Evolutionary conservation across 257 asterid species (phyloP), one percentile per base, ranked within the genome.

Genomic region (Rauvolfia tetraphylla): DNA sequence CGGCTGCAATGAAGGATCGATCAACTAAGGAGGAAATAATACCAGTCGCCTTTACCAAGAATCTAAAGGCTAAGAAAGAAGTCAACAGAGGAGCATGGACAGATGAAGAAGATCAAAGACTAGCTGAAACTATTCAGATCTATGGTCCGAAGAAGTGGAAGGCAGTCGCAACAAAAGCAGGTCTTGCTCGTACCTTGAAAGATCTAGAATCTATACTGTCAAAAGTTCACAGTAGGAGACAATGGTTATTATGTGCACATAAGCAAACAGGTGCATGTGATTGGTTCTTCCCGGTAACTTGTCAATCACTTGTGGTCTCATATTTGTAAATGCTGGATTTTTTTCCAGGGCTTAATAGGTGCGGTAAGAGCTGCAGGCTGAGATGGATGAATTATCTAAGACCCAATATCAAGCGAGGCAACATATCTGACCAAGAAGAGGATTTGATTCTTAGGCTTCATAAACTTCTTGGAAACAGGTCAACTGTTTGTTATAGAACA

Each of bases 361-460:
- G 92, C 42, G 86, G 89, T 3, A 88, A 86, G 84, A 88, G 88
- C 73, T 88, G 92, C 74, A 84, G 87, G 78, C 76, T 84, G 48
- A 79, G 90, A 79, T 86, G 92, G 92, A 86, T 88, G 92, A 88
- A 88, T 82, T 88, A 88, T 78, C 61, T 86, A 54, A 83, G 90
- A 71, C 92, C 90, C 57, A 84, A 86, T 66, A 88, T 88, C 76
- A 88, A 88, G 82, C 83, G 92, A 68, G 90, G 90, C 63, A 84
- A 83, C 54, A 84, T 88, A 69, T 86, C 89, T 29, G 92, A 88
- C 54, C 92, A 88, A 78, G 92, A 88, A 75, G 88, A 86, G 38
- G 92, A 88, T 77, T 83, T 88, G 86, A 86, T 88, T 68, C 77
- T 88, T 31, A 83, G 90, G 81, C 85, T 88, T 27, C 92, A 88